Conservation (phyloP, 805 yeast species). For the Martiniozyma abietophila region DNA sequence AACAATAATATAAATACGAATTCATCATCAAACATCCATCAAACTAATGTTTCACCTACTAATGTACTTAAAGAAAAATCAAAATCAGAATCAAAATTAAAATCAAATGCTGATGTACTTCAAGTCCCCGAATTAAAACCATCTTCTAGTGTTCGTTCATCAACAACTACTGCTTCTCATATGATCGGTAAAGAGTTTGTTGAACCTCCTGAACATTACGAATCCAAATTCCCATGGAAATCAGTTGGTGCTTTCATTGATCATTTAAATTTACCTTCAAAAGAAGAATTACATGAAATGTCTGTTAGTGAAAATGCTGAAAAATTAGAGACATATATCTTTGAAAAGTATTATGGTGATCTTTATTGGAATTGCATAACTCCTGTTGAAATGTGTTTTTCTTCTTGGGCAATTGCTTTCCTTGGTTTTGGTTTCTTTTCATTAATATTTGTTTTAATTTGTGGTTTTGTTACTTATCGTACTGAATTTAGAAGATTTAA, state of each 20-base stretch:
- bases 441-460: conserved; percentile 47
- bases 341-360: conserved; percentile 64
- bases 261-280: conserved; percentile 17
- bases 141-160: neutral
- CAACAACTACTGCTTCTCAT: conserved; percentile 3
- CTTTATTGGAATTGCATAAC: conserved; percentile 61
- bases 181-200: conserved; percentile 7
- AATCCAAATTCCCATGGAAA: conserved; percentile 27
- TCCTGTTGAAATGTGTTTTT: conserved; percentile 61
- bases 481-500: conserved; percentile 69
- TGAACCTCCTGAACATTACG: conserved; percentile 5
- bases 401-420: conserved; percentile 60
- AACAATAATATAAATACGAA: too few species aligned
- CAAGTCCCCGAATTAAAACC: neutral
- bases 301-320: conserved; percentile 17
- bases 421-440: conserved; percentile 58
- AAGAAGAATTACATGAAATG: conserved; percentile 13
- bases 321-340: conserved; percentile 46
- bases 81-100: too few species aligned
- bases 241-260: conserved; percentile 27
- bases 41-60: too few species aligned
- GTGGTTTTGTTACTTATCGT: conserved; percentile 58
- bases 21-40: too few species aligned
- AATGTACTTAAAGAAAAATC: too few species aligned
- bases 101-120: too few species aligned